Percentiles rank a stretch among this genome's conserved stretches.
These are phyloP conservation scores for Boletellus deceptivus DNA, from an alignment of 1,284 basidiomycete species.

Conservation along the genomic window DNA sequence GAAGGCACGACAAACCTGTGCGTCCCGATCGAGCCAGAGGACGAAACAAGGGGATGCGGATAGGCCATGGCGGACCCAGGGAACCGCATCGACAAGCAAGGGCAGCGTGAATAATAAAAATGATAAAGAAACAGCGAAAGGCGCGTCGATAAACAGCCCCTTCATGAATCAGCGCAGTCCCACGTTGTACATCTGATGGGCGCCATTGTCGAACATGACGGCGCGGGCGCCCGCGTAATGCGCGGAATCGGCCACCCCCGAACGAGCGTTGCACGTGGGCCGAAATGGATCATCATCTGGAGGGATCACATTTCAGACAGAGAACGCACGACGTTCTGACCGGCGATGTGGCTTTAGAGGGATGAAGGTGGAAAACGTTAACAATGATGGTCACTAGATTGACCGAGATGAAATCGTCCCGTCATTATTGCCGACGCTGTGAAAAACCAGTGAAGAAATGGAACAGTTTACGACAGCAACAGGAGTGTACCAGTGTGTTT, in stretches of 20 bases:
- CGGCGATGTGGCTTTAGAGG: conserved; percentile 17
- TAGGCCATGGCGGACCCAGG: background rate
- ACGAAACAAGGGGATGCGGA: background rate
- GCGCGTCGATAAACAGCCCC: background rate
- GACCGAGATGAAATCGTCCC: conserved; percentile 6
- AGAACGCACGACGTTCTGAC: conserved; percentile 2
- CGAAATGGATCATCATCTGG: background rate
- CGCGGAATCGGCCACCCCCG: background rate
- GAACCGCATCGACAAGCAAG: background rate
- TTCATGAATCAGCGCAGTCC: conserved; percentile 18
- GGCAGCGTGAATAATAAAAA: background rate
- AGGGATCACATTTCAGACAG: background rate
- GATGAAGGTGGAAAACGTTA: background rate
- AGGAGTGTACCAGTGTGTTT: conserved; percentile 13
- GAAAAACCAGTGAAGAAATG: conserved; percentile 9
- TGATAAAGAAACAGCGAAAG: background rate
- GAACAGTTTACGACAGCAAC: conserved; percentile 22
- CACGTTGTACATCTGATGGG: conserved; percentile 16
- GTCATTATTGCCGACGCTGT: conserved; percentile 14
- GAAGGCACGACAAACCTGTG: background rate
- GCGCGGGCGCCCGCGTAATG: conserved; percentile 6
- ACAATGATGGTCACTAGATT: background rate
- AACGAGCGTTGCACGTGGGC: conserved; percentile 9
- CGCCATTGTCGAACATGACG: conserved; percentile 6
- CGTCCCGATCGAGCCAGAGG: background rate